Evolutionary conservation across 176 grass and related monocot genomes (phyloP).

Genomic region (Carex kokanica): DNA sequence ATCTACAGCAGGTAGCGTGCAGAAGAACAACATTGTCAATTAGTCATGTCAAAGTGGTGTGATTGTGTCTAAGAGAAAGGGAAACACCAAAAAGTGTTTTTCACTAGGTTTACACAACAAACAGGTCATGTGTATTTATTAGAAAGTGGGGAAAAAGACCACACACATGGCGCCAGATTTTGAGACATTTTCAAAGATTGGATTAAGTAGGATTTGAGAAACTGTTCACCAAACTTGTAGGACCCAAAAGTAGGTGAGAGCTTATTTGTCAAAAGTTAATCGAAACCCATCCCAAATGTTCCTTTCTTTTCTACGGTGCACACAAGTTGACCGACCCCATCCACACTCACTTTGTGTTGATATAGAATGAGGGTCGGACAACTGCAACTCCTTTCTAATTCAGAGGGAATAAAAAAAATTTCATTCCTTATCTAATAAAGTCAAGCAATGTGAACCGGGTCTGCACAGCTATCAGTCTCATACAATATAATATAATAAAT

Average conservation of each 20-base stretch:
- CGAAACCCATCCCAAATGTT: not conserved
- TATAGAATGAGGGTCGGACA: not conserved
- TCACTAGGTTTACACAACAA: constrained; percentile 36
- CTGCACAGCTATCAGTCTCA: not conserved
- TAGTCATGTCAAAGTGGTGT: not conserved
- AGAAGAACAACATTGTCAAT: not conserved
- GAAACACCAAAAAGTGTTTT: not conserved
- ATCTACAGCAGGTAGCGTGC: too few relatives aligned
- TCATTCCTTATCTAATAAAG: not conserved
- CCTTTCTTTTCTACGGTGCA: not conserved
- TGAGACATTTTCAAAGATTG: not conserved
- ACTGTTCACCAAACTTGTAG: not conserved
- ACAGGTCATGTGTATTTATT: constrained; percentile 35
- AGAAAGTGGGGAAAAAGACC: not conserved
- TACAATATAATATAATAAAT: not conserved
- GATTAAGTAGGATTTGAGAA: not conserved
- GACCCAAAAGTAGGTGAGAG: constrained; percentile 10
- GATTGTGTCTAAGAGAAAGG: not conserved
- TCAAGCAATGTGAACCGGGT: not conserved
- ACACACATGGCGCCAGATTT: not conserved
- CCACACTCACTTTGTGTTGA: too few relatives aligned
- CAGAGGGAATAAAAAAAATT: not conserved
- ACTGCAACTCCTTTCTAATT: not conserved
- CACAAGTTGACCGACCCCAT: not conserved
- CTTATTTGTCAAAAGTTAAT: constrained; percentile 2